These are phyloP conservation scores for Lepidium aucheri DNA, from an alignment of 345 rosid species.

Conservation along the genomic window DNA sequence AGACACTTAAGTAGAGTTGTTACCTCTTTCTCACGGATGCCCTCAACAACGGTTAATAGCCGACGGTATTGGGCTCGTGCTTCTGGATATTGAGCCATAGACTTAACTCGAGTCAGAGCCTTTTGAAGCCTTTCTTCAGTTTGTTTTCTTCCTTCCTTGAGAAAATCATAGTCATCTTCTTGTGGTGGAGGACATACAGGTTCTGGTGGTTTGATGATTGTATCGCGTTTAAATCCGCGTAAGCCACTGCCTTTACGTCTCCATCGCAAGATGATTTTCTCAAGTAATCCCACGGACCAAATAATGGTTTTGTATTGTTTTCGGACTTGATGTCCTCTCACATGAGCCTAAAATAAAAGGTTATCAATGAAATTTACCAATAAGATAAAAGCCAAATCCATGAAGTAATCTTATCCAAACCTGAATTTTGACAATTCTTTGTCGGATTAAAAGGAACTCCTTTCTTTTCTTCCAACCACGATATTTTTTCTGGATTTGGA, in stretches of 20 bases:
- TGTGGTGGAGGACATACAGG: slow-evolving; percentile 27
- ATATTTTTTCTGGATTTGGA: slow-evolving; percentile 74
- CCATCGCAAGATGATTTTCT: slow-evolving; percentile 87
- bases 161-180: slow-evolving; percentile 78
- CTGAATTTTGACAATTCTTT: slow-evolving; percentile 89
- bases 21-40: slow-evolving; percentile 63
- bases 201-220: slow-evolving; percentile 37
- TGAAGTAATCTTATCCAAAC: slow-evolving; percentile 19
- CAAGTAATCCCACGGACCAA: slow-evolving; percentile 90
- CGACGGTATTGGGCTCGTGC: slow-evolving; percentile 85
- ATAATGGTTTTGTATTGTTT: slow-evolving; percentile 57
- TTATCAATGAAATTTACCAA: slow-evolving; percentile 7
- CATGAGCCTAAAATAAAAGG: slow-evolving; percentile 52
- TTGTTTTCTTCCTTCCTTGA: slow-evolving; percentile 81
- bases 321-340: slow-evolving; percentile 90
- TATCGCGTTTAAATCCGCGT: slow-evolving; percentile 62
- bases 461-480: slow-evolving; percentile 90
- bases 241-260: slow-evolving; percentile 87
- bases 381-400: neutral
- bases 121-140: slow-evolving; percentile 74
- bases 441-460: slow-evolving; percentile 69
- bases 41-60: slow-evolving; percentile 63
- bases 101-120: slow-evolving; percentile 84
- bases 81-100: slow-evolving; percentile 85
- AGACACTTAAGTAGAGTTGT: neutral